Evolutionary conservation across 2,329 filamentous ascomycete genomes (phyloP), one percentile per base, ranked within the genome.

Genomic region (Fonsecaea multimorphosa): DNA sequence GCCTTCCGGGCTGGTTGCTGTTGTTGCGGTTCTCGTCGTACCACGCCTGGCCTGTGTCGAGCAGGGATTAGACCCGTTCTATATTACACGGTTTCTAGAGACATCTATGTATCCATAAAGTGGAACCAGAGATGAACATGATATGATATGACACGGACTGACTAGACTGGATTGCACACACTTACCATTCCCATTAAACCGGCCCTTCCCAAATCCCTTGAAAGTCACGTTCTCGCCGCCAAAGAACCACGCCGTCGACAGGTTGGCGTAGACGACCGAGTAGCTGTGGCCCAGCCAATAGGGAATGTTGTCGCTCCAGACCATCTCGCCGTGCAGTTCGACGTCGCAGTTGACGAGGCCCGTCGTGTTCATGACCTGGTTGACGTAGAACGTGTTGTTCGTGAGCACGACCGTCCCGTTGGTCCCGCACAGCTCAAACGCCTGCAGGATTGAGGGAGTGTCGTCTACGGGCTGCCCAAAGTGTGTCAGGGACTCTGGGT

Each of bases 271-370:
- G 5, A 78, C 79, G 29, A 88, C 87, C 62, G 84, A 83, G 80
- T 90, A 91, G 49, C 83, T 81, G 72, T 90, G 83, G 8, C 81
- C 82, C 68, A 88, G 82, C 89, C 89, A 91, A 76, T 91, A 91
- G 69, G 86, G 83, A 1, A 87, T 88, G 73, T 91, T 86, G 58
- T 88, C 84, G 62, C 84, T 85, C 77, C 91, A 91, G 63, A 84
- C 79, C 22, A 90, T 81, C 24, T 82, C 83, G 24, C 86, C 87
- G 72, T 84, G 82, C 66, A 87, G 84, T 68, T 86, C 85, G 85
- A 64, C 24, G 61, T 32, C 66, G 56, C 57, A 36, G 32, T 49
- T 60, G 24, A 56, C 40, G 12, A 38, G 19, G 9, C 71, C 71
- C 16, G 66, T 58, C 31, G 58, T 72, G 44, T 40, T 62, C 65